These are phyloP conservation scores for Lentinula sp. DNA, from an alignment of 768 basidiomycete species.

Conservation along the genomic window DNA sequence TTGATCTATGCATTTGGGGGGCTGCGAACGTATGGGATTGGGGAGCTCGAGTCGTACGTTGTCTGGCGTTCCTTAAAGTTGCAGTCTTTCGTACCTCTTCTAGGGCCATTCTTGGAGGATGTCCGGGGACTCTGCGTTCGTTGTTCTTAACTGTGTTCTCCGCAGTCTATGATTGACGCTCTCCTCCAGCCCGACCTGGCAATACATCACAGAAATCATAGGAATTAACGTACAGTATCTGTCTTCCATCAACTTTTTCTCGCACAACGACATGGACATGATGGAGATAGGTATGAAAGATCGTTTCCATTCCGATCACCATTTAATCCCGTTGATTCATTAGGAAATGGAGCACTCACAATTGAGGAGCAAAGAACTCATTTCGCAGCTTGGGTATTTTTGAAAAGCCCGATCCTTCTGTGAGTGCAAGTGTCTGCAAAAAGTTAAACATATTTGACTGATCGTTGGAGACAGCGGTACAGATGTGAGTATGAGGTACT, in stretches of 20 bases:
- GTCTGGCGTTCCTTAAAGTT: neutral
- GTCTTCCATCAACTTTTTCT: slow-evolving; percentile 35
- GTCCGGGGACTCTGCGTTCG: slow-evolving; percentile 38
- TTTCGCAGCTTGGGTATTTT: slow-evolving; percentile 53
- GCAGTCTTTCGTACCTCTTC: neutral
- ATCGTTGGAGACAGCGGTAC: slow-evolving; percentile 19
- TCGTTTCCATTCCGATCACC: neutral
- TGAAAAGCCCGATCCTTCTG: slow-evolving; percentile 55
- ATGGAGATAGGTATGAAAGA: slow-evolving; percentile 33
- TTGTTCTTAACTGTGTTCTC: neutral
- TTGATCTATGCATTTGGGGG: slow-evolving; percentile 52
- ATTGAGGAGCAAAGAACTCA: slow-evolving; percentile 47
- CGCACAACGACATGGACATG: slow-evolving; percentile 60
- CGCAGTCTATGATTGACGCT: neutral
- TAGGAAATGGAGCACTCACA: slow-evolving; percentile 44
- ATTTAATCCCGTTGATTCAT: neutral
- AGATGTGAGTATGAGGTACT: slow-evolving; percentile 21
- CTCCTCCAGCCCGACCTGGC: slow-evolving; percentile 35
- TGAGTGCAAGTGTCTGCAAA: slow-evolving; percentile 11
- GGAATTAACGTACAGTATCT: slow-evolving; percentile 35
- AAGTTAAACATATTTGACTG: neutral
- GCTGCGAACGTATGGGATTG: slow-evolving; percentile 48
- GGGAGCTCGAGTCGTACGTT: slow-evolving; percentile 46
- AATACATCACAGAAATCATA: slow-evolving; percentile 42
- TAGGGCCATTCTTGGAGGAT: slow-evolving; percentile 53